phyloP scores from a whole-genome alignment of 371 early-diverging fungal genomes.

The Mortierella sp. region DNA sequence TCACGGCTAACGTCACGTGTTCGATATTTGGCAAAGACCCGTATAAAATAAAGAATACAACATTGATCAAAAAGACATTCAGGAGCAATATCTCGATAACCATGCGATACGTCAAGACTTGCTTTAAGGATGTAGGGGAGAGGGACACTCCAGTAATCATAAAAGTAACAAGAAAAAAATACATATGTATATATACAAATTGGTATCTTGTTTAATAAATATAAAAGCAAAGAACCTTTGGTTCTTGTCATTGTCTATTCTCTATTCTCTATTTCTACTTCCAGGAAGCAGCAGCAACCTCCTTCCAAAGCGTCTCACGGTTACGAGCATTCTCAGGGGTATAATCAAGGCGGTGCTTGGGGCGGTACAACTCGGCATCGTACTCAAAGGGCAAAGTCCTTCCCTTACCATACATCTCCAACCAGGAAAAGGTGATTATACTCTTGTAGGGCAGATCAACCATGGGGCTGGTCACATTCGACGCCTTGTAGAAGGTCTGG shows the following conservation, averaged over 20 bases:
- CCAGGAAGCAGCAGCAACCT: constrained; percentile 28
- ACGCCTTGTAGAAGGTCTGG: constrained; percentile 1
- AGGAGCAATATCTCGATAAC: too few species aligned
- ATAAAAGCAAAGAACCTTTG: background rate
- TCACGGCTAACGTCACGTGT: too few species aligned
- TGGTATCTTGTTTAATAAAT: background rate
- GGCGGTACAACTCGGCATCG: constrained; percentile 8
- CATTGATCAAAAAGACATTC: too few species aligned
- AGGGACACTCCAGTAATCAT: too few species aligned
- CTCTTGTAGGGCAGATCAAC: constrained; percentile 11
- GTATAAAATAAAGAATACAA: too few species aligned
- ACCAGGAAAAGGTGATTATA: background rate
- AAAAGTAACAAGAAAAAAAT: too few species aligned
- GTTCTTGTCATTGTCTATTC: too few species aligned
- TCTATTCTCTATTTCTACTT: background rate
- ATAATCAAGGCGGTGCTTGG: constrained; percentile 26
- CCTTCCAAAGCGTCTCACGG: constrained; percentile 27
- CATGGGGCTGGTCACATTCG: background rate
- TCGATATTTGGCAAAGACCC: too few species aligned
- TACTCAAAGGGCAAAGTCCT: constrained; percentile 27
- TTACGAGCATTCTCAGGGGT: constrained; percentile 17
- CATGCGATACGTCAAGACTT: too few species aligned
- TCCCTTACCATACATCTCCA: constrained; percentile 1
- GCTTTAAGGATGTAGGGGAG: too few species aligned
- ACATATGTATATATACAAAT: too few species aligned